Base-by-base conservation (phyloP, 2,329 filamentous ascomycete genomes). In the Pseudogymnoascus destructans region DNA sequence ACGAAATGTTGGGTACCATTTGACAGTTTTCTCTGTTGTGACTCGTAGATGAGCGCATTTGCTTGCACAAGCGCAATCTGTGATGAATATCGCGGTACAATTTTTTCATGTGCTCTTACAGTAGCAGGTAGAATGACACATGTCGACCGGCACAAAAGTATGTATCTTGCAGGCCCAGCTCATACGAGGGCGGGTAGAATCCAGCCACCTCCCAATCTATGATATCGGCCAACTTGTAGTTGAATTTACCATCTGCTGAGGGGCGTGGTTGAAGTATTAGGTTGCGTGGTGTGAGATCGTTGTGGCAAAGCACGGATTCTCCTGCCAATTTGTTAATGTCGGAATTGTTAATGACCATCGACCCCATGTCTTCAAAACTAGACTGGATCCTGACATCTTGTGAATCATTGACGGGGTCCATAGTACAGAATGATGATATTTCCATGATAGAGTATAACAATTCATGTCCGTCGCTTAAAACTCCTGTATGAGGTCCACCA, bases 301-400 rank as follows among this genome's bases (percentile, higher is more conserved):
- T 64, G 59, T 65, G 63, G 63, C 63, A 65, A 54, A 64, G 52
- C 9, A 65, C 62, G 27, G 63, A 63, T 63, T 65, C 63, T 58
- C 32, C 40, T 42, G 60, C 55, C 63, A 63, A 64, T 57, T 62
- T 59, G 7, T 61, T 59, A 25, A 64, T 62, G 27, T 63, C 61
- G 21, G 63, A 62, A 8, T 61, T 59, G 32, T 57, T 59, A 55
- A 65, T 61, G 33, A 60, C 21, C 56, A 32, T 57, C 23, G 59
- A 60, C 10, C 54, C 60, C 60, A 63, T 49, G 21, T 63, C 61
- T 59, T 62, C 40, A 59, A 60, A 57, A 33, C 3, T 46, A 17
- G 33, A 59, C 38, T 54, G 57, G 32, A 59, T 54, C 27, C 49
- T 57, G 38, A 60, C 54, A 36, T 59, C 55, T 55, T 61, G 54